Evolutionary conservation across 2,329 filamentous ascomycete genomes (phyloP), one percentile per base, ranked within the genome.

Genomic region (Tricladium varicosporioides): DNA sequence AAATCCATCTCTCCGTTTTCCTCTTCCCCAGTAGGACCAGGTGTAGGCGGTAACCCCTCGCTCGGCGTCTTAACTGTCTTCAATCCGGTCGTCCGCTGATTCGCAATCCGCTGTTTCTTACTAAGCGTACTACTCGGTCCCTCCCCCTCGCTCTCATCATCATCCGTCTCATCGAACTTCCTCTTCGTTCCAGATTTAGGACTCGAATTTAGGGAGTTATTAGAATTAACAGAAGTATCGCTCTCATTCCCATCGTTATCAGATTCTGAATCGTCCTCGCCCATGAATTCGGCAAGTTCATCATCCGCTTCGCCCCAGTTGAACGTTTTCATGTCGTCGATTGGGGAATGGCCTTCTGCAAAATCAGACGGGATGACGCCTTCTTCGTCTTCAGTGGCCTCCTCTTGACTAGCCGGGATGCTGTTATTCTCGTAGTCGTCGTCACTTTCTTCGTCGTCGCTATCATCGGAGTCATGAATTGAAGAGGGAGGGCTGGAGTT

Each of bases 221-320:
- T 62, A 51, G 61, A 67, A 5, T 54, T 49, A 9, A 51, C 54
- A 54, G 61, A 63, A 13, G 56, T 61, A 5, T 58, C 61, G 18
- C 64, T 65, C 27, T 63, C 64, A 54, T 69, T 67, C 46, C 76
- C 77, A 11, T 78, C 79, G 45, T 77, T 78, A 1, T 80, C 80
- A 1, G 75, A 78, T 22, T 79, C 81, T 5, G 76, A 75, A 36
- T 46, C 48, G 10, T 46, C 43, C 2, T 16, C 36, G 9, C 80
- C 81, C 63, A 94, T 74, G 63, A 94, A 92, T 47, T 91, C 89
- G 13, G 82, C 83, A 9, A 95, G 75, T 67, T 95, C 91, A 57
- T 88, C 85, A 62, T 91, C 86, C 1, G 83, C 80, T 9, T 75
- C 78, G 4, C 77, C 81, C 78, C 85, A 87, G 67, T 89, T 80